Conservation (phyloP, 169 alveolate species). For the Eimeria necatrix region DNA sequence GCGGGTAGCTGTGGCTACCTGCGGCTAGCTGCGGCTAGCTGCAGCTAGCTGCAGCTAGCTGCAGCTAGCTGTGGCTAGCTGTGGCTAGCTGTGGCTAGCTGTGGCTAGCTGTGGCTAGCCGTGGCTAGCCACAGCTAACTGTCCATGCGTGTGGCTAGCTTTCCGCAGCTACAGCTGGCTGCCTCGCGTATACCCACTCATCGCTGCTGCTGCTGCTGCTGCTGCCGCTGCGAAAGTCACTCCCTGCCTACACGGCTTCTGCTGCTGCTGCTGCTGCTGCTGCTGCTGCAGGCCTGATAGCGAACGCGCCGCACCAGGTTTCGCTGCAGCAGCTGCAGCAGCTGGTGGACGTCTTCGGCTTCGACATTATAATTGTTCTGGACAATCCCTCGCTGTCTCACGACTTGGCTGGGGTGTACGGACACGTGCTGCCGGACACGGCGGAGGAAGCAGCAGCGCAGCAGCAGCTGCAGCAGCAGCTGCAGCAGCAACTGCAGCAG, state of each 20-base stretch:
- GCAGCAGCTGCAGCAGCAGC: background rate
- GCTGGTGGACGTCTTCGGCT: constrained; percentile 88
- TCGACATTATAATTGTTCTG: constrained; percentile 90
- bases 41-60: no score
- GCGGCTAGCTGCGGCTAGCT: no score
- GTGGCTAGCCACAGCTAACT: no score
- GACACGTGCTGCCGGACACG: background rate
- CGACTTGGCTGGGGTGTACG: constrained; percentile 83
- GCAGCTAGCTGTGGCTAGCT: no score
- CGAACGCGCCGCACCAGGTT: constrained; percentile 93
- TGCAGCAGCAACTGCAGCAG: background rate
- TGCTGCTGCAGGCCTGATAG: constrained; percentile 87
- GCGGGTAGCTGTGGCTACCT: no score
- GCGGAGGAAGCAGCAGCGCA: constrained; percentile 24
- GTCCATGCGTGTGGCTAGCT: no score
- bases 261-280: constrained; percentile 12
- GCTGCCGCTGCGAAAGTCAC: no score
- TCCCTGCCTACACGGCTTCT: no score
- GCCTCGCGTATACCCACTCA: constrained; percentile 54
- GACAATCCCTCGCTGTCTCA: constrained; percentile 91
- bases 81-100: no score
- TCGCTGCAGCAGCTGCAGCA: constrained; percentile 85
- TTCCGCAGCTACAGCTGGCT: background rate
- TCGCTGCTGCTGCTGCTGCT: background rate
- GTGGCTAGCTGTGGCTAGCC: no score